Evolutionary conservation across 148 eudicot genomes (phyloP).

Genomic region (Chenopodium suecicum): DNA sequence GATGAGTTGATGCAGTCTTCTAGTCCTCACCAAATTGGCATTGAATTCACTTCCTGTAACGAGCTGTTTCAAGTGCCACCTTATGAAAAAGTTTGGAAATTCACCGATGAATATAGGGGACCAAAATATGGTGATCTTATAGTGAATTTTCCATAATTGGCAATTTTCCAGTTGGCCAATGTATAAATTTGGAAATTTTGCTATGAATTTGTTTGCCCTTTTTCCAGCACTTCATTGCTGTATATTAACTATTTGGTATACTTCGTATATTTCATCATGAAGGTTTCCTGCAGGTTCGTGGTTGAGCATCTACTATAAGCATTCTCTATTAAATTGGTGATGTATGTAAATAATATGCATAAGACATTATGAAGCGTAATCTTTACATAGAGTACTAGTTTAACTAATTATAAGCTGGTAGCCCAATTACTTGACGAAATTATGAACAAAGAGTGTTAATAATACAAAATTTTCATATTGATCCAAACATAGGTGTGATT

Average conservation of each 20-base stretch:
- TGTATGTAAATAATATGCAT: no score
- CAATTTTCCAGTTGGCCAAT: background rate
- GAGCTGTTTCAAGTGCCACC: background rate
- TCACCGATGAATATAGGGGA: background rate
- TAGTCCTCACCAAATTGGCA: background rate
- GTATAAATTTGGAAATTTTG: background rate
- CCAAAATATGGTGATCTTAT: background rate
- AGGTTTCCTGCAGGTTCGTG: background rate
- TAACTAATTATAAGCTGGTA: no score
- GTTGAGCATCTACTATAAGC: background rate
- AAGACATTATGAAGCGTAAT: no score
- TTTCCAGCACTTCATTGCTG: no score
- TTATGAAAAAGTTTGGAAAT: background rate
- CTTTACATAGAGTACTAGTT: no score
- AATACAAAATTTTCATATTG: no score
- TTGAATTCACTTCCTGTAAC: background rate
- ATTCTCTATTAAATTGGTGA: no score
- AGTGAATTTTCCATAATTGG: background rate
- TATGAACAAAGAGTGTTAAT: no score
- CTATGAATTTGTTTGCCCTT: no score
- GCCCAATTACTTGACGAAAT: no score
- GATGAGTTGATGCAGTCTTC: constrained; percentile 16
- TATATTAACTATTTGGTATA: background rate
- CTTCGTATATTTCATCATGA: no score
- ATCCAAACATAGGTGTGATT: no score